These are phyloP conservation scores for Fusarium haematococcum DNA, from an alignment of 2,329 filamentous ascomycete genomes.

Conservation along the genomic window DNA sequence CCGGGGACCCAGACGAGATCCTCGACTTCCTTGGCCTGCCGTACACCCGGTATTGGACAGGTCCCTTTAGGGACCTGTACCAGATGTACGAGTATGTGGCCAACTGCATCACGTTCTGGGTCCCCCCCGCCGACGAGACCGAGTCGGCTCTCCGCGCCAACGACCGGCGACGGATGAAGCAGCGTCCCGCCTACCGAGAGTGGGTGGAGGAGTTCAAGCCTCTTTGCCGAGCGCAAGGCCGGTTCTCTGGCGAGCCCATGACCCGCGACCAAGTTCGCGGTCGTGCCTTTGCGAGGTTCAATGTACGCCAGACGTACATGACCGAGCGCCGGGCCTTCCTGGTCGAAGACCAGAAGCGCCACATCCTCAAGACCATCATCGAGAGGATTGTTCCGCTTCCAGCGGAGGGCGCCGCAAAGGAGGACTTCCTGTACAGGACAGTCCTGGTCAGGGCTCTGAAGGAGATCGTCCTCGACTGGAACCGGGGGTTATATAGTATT, in stretches of 20 bases:
- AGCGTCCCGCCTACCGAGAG: conserved; percentile 66
- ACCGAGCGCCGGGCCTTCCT: conserved; percentile 52
- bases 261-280: conserved; percentile 61
- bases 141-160: conserved; percentile 53
- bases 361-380: conserved; percentile 61
- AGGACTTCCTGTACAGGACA: conserved; percentile 48
- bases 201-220: conserved; percentile 77
- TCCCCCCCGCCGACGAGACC: conserved; percentile 47
- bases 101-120: conserved; percentile 68
- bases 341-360: conserved; percentile 53
- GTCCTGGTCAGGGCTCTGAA: conserved; percentile 58
- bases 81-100: conserved; percentile 73
- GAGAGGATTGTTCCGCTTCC: conserved; percentile 50
- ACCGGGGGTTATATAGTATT: conserved; percentile 54
- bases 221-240: conserved; percentile 55
- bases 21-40: conserved; percentile 74
- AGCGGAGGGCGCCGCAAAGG: conserved; percentile 35
- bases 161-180: conserved; percentile 67
- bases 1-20: conserved; percentile 64
- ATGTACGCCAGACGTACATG: conserved; percentile 57
- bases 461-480: conserved; percentile 60
- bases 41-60: conserved; percentile 57
- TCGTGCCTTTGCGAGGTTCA: conserved; percentile 66
- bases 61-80: conserved; percentile 65
- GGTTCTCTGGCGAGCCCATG: conserved; percentile 45